Conservation (phyloP, 2,329 filamentous ascomycete species). For the Trichoderma sp. region DNA sequence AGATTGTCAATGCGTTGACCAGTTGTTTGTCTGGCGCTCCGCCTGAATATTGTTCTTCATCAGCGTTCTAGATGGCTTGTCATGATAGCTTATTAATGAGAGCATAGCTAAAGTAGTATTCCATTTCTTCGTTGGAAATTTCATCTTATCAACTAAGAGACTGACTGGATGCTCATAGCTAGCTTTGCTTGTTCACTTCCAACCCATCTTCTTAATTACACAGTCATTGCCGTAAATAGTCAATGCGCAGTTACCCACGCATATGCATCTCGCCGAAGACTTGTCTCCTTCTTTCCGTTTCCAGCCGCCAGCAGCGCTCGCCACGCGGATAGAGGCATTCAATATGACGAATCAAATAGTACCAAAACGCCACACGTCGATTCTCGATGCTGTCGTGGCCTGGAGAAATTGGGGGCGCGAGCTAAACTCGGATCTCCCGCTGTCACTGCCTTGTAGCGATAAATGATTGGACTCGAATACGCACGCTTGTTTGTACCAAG, state of each 20-base stretch:
- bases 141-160: not conserved
- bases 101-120: not conserved
- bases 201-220: not conserved
- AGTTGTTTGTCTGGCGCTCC: not conserved
- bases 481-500: not conserved
- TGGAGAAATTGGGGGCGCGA: conserved; percentile 8
- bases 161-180: not conserved
- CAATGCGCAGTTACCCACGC: not conserved
- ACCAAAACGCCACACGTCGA: not conserved
- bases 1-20: not conserved
- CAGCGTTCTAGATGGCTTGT: not conserved
- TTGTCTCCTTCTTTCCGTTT: not conserved
- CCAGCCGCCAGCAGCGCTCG: conserved; percentile 2
- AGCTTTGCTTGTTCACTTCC: not conserved
- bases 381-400: not conserved
- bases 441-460: not conserved
- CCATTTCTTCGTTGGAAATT: not conserved
- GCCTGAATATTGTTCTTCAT: not conserved
- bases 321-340: not conserved
- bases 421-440: conserved; percentile 7
- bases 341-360: not conserved
- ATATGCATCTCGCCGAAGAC: not conserved
- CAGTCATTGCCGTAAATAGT: not conserved
- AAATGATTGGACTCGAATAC: not conserved
- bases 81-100: not conserved